Evolutionary conservation across 2,329 filamentous ascomycete genomes (phyloP).

Genomic region (Cyphellophora attinorum): DNA sequence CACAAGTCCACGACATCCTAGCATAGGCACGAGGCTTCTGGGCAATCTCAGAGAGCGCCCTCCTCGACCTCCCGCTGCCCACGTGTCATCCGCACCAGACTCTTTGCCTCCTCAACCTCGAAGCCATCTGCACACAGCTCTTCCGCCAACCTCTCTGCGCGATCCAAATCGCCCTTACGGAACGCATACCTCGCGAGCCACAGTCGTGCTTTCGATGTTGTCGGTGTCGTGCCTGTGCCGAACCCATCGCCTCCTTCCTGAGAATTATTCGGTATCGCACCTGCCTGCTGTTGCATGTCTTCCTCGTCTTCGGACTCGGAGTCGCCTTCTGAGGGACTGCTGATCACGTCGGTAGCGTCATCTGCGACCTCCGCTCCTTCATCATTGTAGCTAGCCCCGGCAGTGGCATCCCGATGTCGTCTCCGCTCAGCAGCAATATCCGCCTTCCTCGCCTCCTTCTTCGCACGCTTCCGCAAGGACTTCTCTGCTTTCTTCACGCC

Average conservation of each 20-base stretch:
- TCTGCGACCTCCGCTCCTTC: slow-evolving; percentile 21
- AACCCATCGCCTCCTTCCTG: slow-evolving; percentile 32
- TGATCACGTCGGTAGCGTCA: slow-evolving; percentile 24
- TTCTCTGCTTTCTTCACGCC: slow-evolving; percentile 10
- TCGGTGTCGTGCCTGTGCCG: slow-evolving; percentile 76
- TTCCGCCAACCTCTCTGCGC: slow-evolving; percentile 71
- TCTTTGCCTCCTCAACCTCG: slow-evolving; percentile 95
- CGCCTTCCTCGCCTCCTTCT: slow-evolving; percentile 8
- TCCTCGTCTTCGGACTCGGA: slow-evolving; percentile 19
- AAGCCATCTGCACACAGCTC: slow-evolving; percentile 93
- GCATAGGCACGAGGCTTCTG: too few species aligned
- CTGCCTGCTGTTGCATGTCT: slow-evolving; percentile 25
- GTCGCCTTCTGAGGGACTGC: slow-evolving; percentile 4
- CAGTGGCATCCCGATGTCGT: neutral
- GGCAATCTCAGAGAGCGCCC: too few species aligned
- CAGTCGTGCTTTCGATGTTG: slow-evolving; percentile 83
- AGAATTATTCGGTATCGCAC: slow-evolving; percentile 25
- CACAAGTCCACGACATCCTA: too few species aligned
- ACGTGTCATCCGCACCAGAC: slow-evolving; percentile 71
- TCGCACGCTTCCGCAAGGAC: slow-evolving; percentile 7
- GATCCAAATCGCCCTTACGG: slow-evolving; percentile 61
- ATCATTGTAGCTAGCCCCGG: slow-evolving; percentile 5
- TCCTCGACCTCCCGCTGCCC: too few species aligned
- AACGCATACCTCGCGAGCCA: slow-evolving; percentile 86
- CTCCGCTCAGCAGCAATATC: slow-evolving; percentile 9